Percentiles rank a stretch among this genome's conserved stretches.
Evolutionary conservation across 2,329 filamentous ascomycete species (phyloP).

Genomic region (Cladophialophora chaetospira): DNA sequence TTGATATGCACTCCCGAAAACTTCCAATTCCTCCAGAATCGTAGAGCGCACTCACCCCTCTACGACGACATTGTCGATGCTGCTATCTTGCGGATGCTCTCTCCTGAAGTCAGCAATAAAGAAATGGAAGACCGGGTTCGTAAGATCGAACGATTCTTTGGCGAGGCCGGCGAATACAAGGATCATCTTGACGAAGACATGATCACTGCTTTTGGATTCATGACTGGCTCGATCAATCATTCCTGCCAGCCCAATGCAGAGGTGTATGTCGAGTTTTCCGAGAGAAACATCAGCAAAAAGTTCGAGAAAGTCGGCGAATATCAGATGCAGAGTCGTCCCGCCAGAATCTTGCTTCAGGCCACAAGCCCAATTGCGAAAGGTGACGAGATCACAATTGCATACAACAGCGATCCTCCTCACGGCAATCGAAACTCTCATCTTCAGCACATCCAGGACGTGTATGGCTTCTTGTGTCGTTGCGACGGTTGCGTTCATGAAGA

Average conservation of each 20-base stretch:
- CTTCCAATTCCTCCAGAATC: not conserved
- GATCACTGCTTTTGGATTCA: not conserved
- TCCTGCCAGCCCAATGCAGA: constrained; percentile 16
- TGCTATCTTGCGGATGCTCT: not conserved
- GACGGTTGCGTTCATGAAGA: constrained; percentile 25
- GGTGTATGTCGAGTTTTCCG: not conserved
- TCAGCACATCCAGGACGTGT: constrained; percentile 15
- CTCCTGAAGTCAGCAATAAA: not conserved
- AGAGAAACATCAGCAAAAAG: too few relatives aligned
- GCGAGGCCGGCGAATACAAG: not conserved
- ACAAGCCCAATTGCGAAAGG: constrained; percentile 29
- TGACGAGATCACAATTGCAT: constrained; percentile 35
- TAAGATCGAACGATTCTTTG: not conserved
- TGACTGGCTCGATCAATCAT: constrained; percentile 19
- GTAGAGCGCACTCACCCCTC: not conserved
- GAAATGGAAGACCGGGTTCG: not conserved
- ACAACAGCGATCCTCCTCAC: constrained; percentile 19
- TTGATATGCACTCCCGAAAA: not conserved
- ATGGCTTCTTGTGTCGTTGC: constrained; percentile 36
- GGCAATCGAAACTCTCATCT: not conserved
- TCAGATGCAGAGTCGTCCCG: not conserved
- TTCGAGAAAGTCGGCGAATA: not conserved
- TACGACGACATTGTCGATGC: not conserved
- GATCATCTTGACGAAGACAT: not conserved
- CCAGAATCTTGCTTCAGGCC: constrained; percentile 3